Evolutionary conservation across 257 asterid genomes (phyloP).

Genomic region (Perilla frutescens): DNA sequence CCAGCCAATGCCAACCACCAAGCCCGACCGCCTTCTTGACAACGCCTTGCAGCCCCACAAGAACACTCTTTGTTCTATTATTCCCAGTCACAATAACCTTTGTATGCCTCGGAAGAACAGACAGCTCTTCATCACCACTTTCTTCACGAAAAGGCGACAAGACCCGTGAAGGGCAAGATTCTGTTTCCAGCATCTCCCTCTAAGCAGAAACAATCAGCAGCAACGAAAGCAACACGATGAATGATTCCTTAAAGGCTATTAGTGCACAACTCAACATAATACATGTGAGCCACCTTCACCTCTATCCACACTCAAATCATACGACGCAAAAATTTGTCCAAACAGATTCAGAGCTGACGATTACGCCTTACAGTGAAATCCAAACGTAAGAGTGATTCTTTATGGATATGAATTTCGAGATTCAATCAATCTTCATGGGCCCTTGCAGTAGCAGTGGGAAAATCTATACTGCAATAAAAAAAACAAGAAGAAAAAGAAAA

Average conservation of each 20-base stretch:
- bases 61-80: slow-evolving; percentile 91
- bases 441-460: background rate
- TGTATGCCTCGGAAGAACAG: slow-evolving; percentile 96
- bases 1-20: slow-evolving; percentile 99
- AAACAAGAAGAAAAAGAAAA: slow-evolving; percentile 26
- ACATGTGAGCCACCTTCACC: slow-evolving; percentile 21
- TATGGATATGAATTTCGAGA: slow-evolving; percentile 16
- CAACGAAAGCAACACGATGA: slow-evolving; percentile 21
- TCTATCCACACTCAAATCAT: background rate
- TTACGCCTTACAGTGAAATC: background rate
- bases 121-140: slow-evolving; percentile 90
- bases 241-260: slow-evolving; percentile 26
- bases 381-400: slow-evolving; percentile 1
- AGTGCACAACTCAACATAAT: slow-evolving; percentile 17
- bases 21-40: slow-evolving; percentile 98
- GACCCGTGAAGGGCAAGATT: slow-evolving; percentile 70
- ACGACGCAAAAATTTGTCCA: background rate
- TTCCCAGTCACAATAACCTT: slow-evolving; percentile 94
- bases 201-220: slow-evolving; percentile 26
- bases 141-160: slow-evolving; percentile 79
- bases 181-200: slow-evolving; percentile 69
- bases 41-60: slow-evolving; percentile 92
- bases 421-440: slow-evolving; percentile 33
- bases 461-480: slow-evolving; percentile 22
- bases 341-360: slow-evolving; percentile 11